phyloP scores from a whole-genome alignment of 2,329 filamentous ascomycete genomes.

The Neofusicoccum sp. region DNA sequence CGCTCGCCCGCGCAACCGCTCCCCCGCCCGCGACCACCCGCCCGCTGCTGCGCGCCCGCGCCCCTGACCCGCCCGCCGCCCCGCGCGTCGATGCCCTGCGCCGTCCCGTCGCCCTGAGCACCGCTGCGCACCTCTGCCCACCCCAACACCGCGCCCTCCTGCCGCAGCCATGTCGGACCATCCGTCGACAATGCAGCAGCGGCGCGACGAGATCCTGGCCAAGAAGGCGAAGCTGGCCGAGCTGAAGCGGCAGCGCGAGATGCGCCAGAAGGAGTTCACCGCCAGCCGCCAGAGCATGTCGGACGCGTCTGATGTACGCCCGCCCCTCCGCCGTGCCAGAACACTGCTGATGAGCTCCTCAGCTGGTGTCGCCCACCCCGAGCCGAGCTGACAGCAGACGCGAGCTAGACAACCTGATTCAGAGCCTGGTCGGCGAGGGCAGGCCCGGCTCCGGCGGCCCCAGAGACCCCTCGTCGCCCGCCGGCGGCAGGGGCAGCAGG shows the following conservation, averaged over 20 bases:
- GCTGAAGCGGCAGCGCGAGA: conserved; percentile 87
- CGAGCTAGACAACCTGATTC: conserved; percentile 82
- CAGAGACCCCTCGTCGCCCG: conserved; percentile 45
- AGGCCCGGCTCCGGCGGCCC: conserved; percentile 70
- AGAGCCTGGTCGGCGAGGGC: conserved; percentile 78
- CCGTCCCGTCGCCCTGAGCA: background rate
- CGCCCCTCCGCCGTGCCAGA: conserved; percentile 14
- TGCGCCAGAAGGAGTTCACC: conserved; percentile 75
- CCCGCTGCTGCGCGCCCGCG: background rate
- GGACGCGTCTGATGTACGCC: conserved; percentile 68
- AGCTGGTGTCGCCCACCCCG: conserved; percentile 72
- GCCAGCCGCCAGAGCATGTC: conserved; percentile 67
- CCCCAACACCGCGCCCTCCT: background rate
- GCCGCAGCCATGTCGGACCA: conserved; percentile 20
- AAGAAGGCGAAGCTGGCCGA: conserved; percentile 98
- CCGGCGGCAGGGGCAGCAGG: conserved; percentile 62
- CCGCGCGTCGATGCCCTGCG: background rate
- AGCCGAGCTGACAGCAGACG: conserved; percentile 71
- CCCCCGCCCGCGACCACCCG: background rate
- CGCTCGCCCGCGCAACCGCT: background rate
- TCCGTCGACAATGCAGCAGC: conserved; percentile 67
- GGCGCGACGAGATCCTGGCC: conserved; percentile 92
- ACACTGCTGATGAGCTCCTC: conserved; percentile 32
- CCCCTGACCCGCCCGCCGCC: conserved; percentile 6
- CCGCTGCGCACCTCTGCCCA: background rate